Evolutionary conservation across 192 early-diverging fungal genomes (phyloP).

Genomic region (Backusella sp.): DNA sequence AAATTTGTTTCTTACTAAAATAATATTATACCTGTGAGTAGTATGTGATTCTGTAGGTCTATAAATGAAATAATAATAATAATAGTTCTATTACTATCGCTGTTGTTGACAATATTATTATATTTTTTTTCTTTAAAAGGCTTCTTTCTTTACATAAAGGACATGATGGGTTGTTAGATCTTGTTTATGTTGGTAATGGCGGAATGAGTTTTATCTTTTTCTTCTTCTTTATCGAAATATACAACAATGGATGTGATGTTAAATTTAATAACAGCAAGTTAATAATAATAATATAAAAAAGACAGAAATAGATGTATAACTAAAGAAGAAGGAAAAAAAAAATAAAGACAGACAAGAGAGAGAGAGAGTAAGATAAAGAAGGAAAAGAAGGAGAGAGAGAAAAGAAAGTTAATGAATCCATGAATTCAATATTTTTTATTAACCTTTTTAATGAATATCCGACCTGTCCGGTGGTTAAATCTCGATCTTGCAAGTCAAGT

Average conservation of each 20-base stretch:
- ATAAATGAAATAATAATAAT: neutral
- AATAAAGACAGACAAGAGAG: neutral
- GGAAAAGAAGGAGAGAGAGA: neutral
- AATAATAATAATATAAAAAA: neutral
- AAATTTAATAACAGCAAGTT: neutral
- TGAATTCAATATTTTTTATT: slow-evolving; percentile 6
- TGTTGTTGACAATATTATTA: neutral
- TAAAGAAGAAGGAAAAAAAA: neutral
- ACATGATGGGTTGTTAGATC: neutral
- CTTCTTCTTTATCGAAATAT: neutral
- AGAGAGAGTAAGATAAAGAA: neutral
- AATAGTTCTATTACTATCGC: neutral
- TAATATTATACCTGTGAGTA: slow-evolving; percentile 2
- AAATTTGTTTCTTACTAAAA: neutral
- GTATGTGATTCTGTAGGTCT: neutral
- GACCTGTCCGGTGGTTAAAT: slow-evolving; percentile 15
- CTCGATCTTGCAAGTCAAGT: slow-evolving; percentile 14
- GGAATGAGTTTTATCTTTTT: neutral
- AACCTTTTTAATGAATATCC: slow-evolving; percentile 5
- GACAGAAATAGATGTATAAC: neutral
- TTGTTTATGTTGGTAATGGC: neutral
- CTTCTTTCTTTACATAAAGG: neutral
- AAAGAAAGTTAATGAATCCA: neutral
- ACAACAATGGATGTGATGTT: neutral
- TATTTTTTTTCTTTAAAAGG: neutral